These are phyloP conservation scores for Ogataea glucozyma DNA, from an alignment of 805 yeast species.

Conservation along the genomic window DNA sequence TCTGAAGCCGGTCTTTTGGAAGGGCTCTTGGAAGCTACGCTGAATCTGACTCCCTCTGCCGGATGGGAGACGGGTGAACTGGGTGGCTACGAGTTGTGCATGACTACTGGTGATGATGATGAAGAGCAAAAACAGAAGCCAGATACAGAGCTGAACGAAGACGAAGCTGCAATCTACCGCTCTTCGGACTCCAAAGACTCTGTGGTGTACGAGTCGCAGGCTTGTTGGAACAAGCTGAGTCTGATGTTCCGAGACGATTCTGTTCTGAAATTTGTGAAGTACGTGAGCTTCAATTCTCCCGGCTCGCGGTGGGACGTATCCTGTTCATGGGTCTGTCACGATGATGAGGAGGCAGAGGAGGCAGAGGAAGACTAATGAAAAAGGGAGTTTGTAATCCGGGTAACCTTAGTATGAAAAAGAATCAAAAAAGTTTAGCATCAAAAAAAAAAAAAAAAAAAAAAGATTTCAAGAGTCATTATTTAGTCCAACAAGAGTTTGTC, in stretches of 20 bases:
- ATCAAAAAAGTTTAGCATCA: background rate
- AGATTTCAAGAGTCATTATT: background rate
- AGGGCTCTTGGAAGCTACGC: slow-evolving; percentile 72
- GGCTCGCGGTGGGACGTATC: slow-evolving; percentile 92
- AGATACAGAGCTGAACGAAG: slow-evolving; percentile 44
- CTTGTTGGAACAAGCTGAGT: slow-evolving; percentile 78
- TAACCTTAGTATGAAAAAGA: background rate
- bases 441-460: background rate
- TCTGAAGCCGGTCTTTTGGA: slow-evolving; percentile 36
- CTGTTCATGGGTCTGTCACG: slow-evolving; percentile 74
- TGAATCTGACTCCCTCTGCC: slow-evolving; percentile 75
- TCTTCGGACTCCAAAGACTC: slow-evolving; percentile 69
- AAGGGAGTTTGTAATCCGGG: background rate
- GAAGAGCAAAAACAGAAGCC: slow-evolving; percentile 42
- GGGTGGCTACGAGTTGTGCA: slow-evolving; percentile 94
- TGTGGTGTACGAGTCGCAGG: slow-evolving; percentile 76
- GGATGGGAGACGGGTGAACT: slow-evolving; percentile 88
- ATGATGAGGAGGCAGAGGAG: slow-evolving; percentile 44
- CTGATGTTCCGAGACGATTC: slow-evolving; percentile 80
- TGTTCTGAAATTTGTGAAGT: slow-evolving; percentile 89
- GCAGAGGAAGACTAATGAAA: slow-evolving; percentile 12
- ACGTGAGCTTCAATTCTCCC: slow-evolving; percentile 82
- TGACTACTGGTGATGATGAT: slow-evolving; percentile 57
- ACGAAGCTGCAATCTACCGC: slow-evolving; percentile 85
- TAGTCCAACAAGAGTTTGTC: too few species aligned